Base-by-base conservation (phyloP, 2,329 filamentous ascomycete genomes). In the Macrophomina phaseolina region DNA sequence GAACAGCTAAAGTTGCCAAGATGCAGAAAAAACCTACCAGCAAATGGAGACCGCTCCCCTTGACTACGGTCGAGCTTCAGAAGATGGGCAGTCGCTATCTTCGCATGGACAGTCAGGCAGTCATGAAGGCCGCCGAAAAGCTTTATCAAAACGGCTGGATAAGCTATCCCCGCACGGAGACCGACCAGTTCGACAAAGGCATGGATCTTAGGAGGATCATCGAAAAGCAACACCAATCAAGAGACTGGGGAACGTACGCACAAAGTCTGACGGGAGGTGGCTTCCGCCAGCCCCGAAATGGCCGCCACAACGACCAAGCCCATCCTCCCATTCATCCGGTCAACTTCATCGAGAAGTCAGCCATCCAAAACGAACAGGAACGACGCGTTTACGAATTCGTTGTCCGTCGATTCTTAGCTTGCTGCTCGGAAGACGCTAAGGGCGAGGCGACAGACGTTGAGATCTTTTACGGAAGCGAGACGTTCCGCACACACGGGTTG, bases 311-410 rank as follows among this genome's bases (percentile, higher is more conserved):
- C 77, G 95, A 99, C 78, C 95, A 97, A 78, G 95, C 95, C 0
- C 95, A 99, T 80, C 95, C 95, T 32, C 95, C 95, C 0, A 99
- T 99, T 68, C 95, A 99, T 73, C 95, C 95, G 0, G 91, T 99
- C 68, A 91, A 91, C n/a, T 96, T 92, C 75, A 92, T 90, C 5
- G 86, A 86, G 0, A 86, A 89, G 0, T 77, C 70, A 9, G 82
- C 83, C 0, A 86, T 93, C 3, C 82, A 87, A 28, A 87, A 83
- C 65, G 83, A 88, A 1, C 84, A 90, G 63, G 92, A 97, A 75
- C 87, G 85, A 63, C 89, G 89, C 30, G 86, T 99, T 2, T 97
- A 98, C 76, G 94, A 98, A 77, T 97, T 98, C 71, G 90, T 99
- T 9, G 90, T 91, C 28, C 90, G 95, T 1, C 90, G 94, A 1